Evolutionary conservation across 1,284 basidiomycete species (phyloP), one percentile per base, ranked within the genome.

Genomic region (Malassezia cuniculi): DNA sequence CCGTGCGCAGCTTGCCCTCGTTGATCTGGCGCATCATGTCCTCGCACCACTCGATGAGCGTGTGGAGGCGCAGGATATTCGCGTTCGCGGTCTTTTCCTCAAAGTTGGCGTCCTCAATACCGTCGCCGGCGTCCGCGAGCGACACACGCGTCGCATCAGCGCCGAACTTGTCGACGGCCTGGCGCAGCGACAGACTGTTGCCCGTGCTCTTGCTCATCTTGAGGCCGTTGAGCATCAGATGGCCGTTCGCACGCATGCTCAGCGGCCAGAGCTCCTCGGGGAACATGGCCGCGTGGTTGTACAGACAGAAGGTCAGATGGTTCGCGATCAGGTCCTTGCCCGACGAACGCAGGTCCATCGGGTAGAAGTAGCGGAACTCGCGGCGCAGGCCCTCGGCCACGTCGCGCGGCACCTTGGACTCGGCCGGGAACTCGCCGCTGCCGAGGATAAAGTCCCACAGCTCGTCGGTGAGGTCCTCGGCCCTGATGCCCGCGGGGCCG

Each of bases 171-270:
- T 61, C 54, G 25, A 65, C 55, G 6, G 59, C 52, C 41, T 66
- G 58, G 20, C 60, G 55, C 36, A 66, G 39, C 8, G 54, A 61
- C 27, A 66, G 56, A 39, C 52, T 54, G 55, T 66, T 66, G 24
- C 85, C 93, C 31, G 84, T 93, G 69, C 82, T 85, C 77, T 99
- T 95, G 43, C 79, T 81, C 93, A 99, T 97, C 75, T 97, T 99
- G 74, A 89, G 82, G 25, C 90, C 90, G 70, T 99, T 97, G 67
- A 99, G 71, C 82, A 90, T 83, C 71, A 97, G 71, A 67, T 97
- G 93, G 0, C 93, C 93, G 67, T 99, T 99, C 41, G 82, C 81
- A 20, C 93, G 80, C 74, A 97, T 85, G 53, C 82, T 79, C 50
- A 76, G 62, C 1, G 93, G 93, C 85, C 85, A 89, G 69, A 89